phyloP scores from a whole-genome alignment of 169 alveolate genomes.

The Eimeria praecox region DNA sequence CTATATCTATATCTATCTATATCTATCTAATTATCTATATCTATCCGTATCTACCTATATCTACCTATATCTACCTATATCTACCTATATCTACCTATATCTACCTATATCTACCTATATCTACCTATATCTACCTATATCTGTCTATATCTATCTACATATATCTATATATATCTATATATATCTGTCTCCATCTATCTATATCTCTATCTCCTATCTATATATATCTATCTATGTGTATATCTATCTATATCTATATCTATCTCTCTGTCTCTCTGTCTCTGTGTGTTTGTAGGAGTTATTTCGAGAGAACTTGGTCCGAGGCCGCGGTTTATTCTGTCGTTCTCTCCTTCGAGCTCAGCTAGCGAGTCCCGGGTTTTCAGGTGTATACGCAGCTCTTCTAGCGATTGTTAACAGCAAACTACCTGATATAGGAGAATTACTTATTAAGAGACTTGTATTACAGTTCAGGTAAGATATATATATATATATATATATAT shows the following conservation, averaged over 20 bases:
- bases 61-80: not conserved
- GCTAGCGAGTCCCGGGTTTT: slow-evolving; percentile 98
- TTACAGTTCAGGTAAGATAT: slow-evolving; percentile 91
- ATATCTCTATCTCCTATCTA: too few species aligned
- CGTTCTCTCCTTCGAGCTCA: slow-evolving; percentile 98
- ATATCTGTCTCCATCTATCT: too few species aligned
- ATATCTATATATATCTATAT: too few species aligned
- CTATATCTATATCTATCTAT: too few species aligned
- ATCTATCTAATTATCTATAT: too few species aligned
- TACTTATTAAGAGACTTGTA: slow-evolving; percentile 95
- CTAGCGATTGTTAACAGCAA: slow-evolving; percentile 98
- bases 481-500: too few species aligned
- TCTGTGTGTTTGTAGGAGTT: slow-evolving; percentile 89
- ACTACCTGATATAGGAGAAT: slow-evolving; percentile 98
- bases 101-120: not conserved
- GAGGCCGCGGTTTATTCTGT: slow-evolving; percentile 99
- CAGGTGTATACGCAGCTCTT: slow-evolving; percentile 98
- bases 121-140: too few species aligned
- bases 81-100: not conserved
- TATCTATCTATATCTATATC: too few species aligned
- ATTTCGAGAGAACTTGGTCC: slow-evolving; percentile 97
- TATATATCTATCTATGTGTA: not conserved
- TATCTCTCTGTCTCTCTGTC: not conserved
- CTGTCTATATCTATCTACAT: not conserved
- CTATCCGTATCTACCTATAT: too few species aligned